Percentiles rank a stretch among this genome's conserved stretches.
Conservation (phyloP, 164 flowering plant species). For the Piper longum region DNA sequence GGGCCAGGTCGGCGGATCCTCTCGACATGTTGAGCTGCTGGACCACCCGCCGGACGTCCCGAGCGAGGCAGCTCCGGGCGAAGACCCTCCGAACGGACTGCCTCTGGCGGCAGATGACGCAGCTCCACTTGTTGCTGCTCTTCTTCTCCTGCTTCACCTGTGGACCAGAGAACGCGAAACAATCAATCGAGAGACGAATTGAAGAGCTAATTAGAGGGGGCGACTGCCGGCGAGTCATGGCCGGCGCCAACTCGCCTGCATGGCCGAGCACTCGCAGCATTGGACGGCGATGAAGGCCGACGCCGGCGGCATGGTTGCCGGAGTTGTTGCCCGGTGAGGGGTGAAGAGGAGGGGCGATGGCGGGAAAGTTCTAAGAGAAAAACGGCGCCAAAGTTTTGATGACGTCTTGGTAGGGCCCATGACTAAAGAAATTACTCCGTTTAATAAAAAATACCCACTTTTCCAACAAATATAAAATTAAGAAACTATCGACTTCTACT, state of each 20-base stretch:
- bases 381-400: no score
- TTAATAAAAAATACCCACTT: no score
- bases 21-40: constrained; percentile 78
- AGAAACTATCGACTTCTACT: no score
- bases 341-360: no score
- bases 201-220: constrained; percentile 3
- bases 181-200: neutral
- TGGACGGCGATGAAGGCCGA: constrained; percentile 54
- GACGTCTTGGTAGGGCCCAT: no score
- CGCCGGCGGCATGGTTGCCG: constrained; percentile 4
- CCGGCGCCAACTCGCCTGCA: constrained; percentile 46
- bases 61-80: constrained; percentile 47
- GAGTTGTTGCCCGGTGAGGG: no score
- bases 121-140: constrained; percentile 80
- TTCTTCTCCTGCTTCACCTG: constrained; percentile 94
- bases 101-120: constrained; percentile 78
- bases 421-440: no score
- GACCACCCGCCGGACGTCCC: constrained; percentile 61
- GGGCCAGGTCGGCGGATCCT: constrained; percentile 4
- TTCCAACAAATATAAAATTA: no score
- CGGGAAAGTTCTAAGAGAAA: no score
- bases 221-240: constrained; percentile 3
- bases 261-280: constrained; percentile 64
- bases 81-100: constrained; percentile 62
- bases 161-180: neutral